A percentile compares a stretch with the other conserved stretches of the same genome.
These are phyloP conservation scores for Paramyrothecium sp. DNA, from an alignment of 2,329 filamentous ascomycete genomes.

Conservation along the genomic window DNA sequence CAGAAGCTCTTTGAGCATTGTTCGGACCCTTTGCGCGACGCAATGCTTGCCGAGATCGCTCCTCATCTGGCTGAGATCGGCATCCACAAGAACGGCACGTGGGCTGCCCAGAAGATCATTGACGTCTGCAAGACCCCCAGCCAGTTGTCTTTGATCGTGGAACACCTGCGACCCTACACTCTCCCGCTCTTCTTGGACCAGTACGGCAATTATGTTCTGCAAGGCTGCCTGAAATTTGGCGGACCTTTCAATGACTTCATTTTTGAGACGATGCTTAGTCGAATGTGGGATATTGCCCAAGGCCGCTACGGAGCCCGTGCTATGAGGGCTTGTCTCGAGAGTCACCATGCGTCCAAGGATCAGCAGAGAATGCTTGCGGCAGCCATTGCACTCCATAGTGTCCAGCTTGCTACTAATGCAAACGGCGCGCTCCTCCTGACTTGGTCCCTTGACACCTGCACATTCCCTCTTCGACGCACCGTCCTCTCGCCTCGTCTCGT, in stretches of 20 bases:
- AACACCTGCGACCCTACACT: constrained; percentile 81
- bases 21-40: constrained; percentile 84
- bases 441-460: constrained; percentile 98
- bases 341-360: constrained; percentile 90
- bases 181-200: constrained; percentile 94
- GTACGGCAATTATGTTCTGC: constrained; percentile 97
- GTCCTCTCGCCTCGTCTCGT: constrained; percentile 90
- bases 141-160: constrained; percentile 83
- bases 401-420: constrained; percentile 92
- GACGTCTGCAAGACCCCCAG: constrained; percentile 84
- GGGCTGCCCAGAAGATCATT: constrained; percentile 99
- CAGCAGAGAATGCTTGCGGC: constrained; percentile 95
- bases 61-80: constrained; percentile 95
- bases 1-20: constrained; percentile 98
- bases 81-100: constrained; percentile 98
- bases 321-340: constrained; percentile 95
- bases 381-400: constrained; percentile 92
- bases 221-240: constrained; percentile 92
- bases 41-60: constrained; percentile 84
- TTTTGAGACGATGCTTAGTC: constrained; percentile 93
- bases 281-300: constrained; percentile 90
- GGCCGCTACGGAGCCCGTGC: constrained; percentile 92
- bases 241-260: constrained; percentile 92
- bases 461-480: constrained; percentile 85
- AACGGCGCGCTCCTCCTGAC: constrained; percentile 93